Conservation (phyloP, 345 rosid species). For the Eucalyptus pauciflora region DNA sequence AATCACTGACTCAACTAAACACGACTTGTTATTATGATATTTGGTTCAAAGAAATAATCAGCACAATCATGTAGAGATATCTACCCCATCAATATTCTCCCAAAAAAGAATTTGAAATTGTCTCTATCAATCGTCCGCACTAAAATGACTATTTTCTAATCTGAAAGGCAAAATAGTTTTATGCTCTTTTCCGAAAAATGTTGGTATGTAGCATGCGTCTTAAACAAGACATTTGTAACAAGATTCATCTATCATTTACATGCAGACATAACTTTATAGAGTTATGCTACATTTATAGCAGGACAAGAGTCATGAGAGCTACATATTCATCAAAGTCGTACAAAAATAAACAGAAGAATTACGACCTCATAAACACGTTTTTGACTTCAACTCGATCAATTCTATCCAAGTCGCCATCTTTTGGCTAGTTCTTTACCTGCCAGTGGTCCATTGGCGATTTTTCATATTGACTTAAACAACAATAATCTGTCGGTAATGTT, state of each 20-base stretch:
- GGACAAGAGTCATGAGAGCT: neutral
- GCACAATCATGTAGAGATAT: neutral
- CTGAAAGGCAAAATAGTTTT: neutral
- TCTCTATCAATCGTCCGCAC: neutral
- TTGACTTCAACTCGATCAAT: neutral
- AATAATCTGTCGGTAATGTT: neutral
- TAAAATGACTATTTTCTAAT: neutral
- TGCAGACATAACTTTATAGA: neutral
- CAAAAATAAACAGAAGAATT: neutral
- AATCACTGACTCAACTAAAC: neutral
- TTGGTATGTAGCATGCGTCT: neutral
- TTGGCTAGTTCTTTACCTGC: neutral
- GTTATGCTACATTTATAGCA: neutral
- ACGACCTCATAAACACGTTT: neutral
- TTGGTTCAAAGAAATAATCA: neutral
- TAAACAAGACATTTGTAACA: neutral
- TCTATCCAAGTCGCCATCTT: neutral
- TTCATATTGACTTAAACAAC: no score
- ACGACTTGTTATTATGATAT: neutral
- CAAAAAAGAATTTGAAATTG: neutral
- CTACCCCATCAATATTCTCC: neutral
- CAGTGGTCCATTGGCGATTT: neutral
- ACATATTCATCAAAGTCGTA: neutral
- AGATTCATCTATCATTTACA: neutral
- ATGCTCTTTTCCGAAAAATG: neutral